Base-by-base conservation (phyloP, 495 filamentous ascomycete genomes). In the Friedmanniomyces simplex region DNA sequence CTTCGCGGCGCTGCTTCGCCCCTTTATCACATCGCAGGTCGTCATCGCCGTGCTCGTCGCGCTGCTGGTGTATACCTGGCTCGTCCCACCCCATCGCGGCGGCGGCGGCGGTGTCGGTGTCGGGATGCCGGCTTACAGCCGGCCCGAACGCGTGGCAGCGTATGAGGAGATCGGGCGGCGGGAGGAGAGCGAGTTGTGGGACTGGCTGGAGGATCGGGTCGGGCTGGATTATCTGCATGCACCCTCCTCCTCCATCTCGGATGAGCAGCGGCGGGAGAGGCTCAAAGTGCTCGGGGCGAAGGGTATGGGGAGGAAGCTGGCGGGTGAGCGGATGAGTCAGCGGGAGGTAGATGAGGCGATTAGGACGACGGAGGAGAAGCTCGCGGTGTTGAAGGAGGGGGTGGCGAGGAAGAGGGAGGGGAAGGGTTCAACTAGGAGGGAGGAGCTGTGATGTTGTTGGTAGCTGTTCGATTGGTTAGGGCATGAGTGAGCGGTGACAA, bases 141-240 rank as follows among this genome's bases (percentile, higher is more conserved):
- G 71, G 0, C 79, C 89, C 7, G 82, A 91, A 57, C 79, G 88
- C 6, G 67, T 87, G 18, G 84, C 82, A 24, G 91, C 89, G 6
- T 98, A 96, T 68, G 91, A 97, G 59, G 85, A 95, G 71, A 84
- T 96, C 63, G 97, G 93, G 93, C 78, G 82, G 18, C 73, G 80
- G 18, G 93, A 97, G 65, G 93, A 98, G 67, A 88, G 81, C 62
- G 88, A 91, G 54, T 73, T 98, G 10, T 99, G 94, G 94, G 83
- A 86, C 50, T 99, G 93, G 93, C 74, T 99, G 12, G 93, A 99
- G 63, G 87, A 96, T 55, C 76, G 93, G 13, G 82, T 87, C 1
- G 88, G 86, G 4, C 74, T 91, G 68, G 83, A 89, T 52, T 25
- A 64, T 65, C 42, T 63, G 57, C 61, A 70, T 71, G 45, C 73